Base-by-base conservation (phyloP, 2,329 filamentous ascomycete genomes). In the Juglanconis oblonga region DNA sequence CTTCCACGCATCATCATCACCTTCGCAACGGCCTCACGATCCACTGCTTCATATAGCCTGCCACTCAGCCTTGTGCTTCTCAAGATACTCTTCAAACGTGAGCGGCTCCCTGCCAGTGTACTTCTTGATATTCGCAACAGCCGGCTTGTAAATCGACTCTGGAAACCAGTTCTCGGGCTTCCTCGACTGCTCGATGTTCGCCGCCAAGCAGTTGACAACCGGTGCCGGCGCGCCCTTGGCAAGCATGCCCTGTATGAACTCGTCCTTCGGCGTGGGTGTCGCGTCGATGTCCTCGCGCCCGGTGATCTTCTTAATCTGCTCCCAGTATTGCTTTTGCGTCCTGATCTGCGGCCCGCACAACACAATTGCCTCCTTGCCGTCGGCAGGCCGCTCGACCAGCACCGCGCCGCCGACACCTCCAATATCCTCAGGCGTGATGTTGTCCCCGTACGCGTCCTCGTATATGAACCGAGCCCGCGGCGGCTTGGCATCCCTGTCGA, bases 371-470 rank as follows among this genome's bases (percentile, higher is more conserved):
- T 69, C 67, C 24, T 72, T 66, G 35, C 64, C 67, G 29, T 68
- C 63, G 4, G 57, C 61, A 8, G 67, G 65, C 2, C 73, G 72
- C 17, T 72, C 65, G 2, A 68, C 74, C 2, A 81, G 69, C 8
- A 80, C 65, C 0, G 63, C 69, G 3, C 77, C 79, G 35, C 65
- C 65, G 2, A 79, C 79, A 17, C 67, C 64, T 10, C 80, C 80
- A 48, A 83, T 80, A 63, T 82, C 79, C 2, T 66, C 66, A 0
- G 76, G 74, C 0, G 73, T 65, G 52, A 82, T 75, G 29, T 64
- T 72, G 63, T 82, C 79, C 2, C 76, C 45, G 42, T 68, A 69
- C 13, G 77, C 71, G 9, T 74, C 66, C 0, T 70, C 72, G 0
- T 59, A 64, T 3, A 61, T 33, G 14, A 78, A 70, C 4, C 63